Conservation (phyloP, 2,329 filamentous ascomycete genomes). For the Thielaviopsis cerberus region DNA sequence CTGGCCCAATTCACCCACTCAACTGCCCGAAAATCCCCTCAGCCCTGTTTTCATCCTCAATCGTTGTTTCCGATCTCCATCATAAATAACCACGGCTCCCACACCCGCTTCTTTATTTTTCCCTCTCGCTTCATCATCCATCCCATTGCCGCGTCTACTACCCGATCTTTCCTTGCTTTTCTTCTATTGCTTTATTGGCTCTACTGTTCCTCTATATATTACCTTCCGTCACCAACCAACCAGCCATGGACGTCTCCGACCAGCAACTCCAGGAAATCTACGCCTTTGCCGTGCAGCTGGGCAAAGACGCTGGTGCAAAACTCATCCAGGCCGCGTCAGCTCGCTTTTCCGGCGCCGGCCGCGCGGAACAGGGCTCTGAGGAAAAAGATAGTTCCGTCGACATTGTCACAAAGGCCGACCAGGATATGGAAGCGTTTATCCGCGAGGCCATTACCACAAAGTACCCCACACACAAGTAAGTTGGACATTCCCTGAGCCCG, state of each 20-base stretch:
- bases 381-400: slow-evolving; percentile 64
- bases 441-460: slow-evolving; percentile 26
- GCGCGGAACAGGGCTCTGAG: slow-evolving; percentile 12
- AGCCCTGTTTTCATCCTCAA: too few relatives aligned
- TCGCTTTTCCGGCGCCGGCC: slow-evolving; percentile 26
- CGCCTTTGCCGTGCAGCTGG: slow-evolving; percentile 49
- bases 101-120: slow-evolving; percentile 8
- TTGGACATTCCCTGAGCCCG: too few relatives aligned
- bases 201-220: too few relatives aligned
- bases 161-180: neutral
- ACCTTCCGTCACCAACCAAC: too few relatives aligned
- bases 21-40: too few relatives aligned
- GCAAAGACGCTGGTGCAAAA: slow-evolving; percentile 49
- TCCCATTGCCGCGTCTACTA: too few relatives aligned
- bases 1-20: too few relatives aligned
- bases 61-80: too few relatives aligned
- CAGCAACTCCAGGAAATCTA: slow-evolving; percentile 22
- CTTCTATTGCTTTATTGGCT: too few relatives aligned
- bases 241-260: slow-evolving; percentile 1
- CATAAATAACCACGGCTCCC: neutral
- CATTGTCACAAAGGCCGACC: slow-evolving; percentile 59
- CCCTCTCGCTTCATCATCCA: neutral
- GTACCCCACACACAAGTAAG: slow-evolving; percentile 50
- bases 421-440: slow-evolving; percentile 29
- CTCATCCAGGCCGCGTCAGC: slow-evolving; percentile 43